Base-by-base conservation (phyloP, 495 filamentous ascomycete genomes). In the Collariella sp. region DNA sequence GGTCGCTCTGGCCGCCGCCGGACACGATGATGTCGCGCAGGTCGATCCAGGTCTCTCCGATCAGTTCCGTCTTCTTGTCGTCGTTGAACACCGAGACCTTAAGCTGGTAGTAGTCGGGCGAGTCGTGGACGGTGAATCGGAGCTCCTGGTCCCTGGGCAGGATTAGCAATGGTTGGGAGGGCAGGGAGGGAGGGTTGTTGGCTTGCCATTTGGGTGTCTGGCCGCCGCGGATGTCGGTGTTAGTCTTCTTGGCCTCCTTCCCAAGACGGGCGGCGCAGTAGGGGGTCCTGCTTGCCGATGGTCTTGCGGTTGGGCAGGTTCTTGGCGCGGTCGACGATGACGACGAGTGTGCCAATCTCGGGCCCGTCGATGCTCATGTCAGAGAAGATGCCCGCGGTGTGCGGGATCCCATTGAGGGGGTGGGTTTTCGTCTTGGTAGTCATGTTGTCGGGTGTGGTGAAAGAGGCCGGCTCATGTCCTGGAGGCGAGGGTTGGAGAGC, bases 81-180 rank as follows among this genome's bases (percentile, higher is more conserved):
- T 98, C 91, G 66, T 95, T 96, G 76, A 97, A 97, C 5, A 96
- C 83, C 5, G 90, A 94, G 15, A 97, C 80, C 68, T 99, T 97
- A 33, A 99, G 74, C 59, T 87, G 86, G 64, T 86, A 86, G 73
- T 97, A 99, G 62, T 99, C 93, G 3, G 90, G 84, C 11, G 90
- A 96, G 63, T 97, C 91, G 74, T 95, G 91, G 39, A 99, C 93
- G 40, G 80, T 88, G 62, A 95, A 99, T 41, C 94, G 88, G 31
- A 99, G 79, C 69, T 99, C 93, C 64, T 96, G 89, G 66, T 99
- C 93, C 93, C 93, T 98, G 63, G 13, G 47, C 34, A 16, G 34
- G 34, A 52, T 62, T 46, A 62, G 62, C 46, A 26, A 29, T 29
- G 13, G 45, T 24, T 33, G 56, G 50, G 52, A 18, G 7, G 52